Percentiles rank a stretch among this genome's conserved stretches.
Conservation (phyloP, 148 eudicot species). For the Fagopyrum tataricum region DNA sequence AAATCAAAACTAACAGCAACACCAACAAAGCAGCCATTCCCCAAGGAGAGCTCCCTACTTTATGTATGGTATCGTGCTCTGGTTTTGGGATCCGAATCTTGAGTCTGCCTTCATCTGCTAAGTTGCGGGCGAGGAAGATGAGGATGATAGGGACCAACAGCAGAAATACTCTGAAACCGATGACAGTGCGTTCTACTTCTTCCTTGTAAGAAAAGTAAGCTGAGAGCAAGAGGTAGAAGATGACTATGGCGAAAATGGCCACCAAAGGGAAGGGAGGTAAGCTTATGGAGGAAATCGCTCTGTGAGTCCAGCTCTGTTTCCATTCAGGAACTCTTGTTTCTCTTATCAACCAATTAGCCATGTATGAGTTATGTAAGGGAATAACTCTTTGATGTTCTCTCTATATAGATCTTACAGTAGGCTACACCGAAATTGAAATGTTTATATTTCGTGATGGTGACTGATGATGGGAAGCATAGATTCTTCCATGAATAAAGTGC, state of each 20-base stretch:
- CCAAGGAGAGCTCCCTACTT: conserved; percentile 17
- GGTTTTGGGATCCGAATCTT: conserved; percentile 9
- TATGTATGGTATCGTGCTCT: not conserved
- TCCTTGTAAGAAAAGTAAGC: conserved; percentile 22
- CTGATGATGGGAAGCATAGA: not conserved
- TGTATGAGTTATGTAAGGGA: not conserved
- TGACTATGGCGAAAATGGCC: conserved; percentile 18
- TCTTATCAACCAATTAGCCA: conserved; percentile 2
- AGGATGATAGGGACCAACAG: conserved; percentile 21
- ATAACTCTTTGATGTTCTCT: not conserved
- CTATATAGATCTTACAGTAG: not conserved
- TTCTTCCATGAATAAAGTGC: not conserved
- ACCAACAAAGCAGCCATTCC: conserved; percentile 11
- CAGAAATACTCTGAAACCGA: conserved; percentile 22
- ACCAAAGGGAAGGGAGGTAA: conserved; percentile 30
- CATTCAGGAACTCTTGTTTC: conserved; percentile 15
- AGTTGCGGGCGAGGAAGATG: conserved; percentile 17
- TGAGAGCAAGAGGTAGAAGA: conserved; percentile 24
- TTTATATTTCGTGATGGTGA: not conserved
- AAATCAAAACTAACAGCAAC: conserved; percentile 18
- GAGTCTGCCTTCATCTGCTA: conserved; percentile 5
- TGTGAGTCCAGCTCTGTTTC: conserved; percentile 5
- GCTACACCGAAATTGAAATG: not conserved
- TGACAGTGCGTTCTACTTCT: conserved; percentile 10
- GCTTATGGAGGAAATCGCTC: conserved; percentile 12